Base-by-base conservation (phyloP, 2,329 filamentous ascomycete species). In the Exserohilum turcica region DNA sequence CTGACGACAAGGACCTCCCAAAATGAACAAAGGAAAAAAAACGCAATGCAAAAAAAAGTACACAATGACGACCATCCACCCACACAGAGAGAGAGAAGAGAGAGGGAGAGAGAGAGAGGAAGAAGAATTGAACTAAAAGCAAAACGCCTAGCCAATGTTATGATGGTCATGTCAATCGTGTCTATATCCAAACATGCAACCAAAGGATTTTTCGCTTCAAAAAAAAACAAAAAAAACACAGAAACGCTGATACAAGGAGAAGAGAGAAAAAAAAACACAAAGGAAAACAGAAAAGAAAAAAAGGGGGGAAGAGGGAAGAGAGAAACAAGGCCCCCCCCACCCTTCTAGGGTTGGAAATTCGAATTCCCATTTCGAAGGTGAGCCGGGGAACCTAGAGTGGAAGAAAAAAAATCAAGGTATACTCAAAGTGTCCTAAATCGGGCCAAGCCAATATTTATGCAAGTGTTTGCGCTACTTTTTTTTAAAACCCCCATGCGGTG, bases 181-280 rank as follows among this genome's bases (percentile, higher is more conserved):
- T 53, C 45, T 52, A 47, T 47, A 47, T 40, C 43, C 43, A 52
- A 24, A 47, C 18, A 40, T 45, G 40, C 48, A 37, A 50, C 16
- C 21, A 7, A 24, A 7, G 21, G 28, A n/a, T n/a, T 35, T 36
- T 49, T 49, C 47, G 48, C 48, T 43, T 31, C 15, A 24, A 29
- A n/a, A n/a, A n/a, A n/a, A n/a, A n/a, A n/a, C n/a, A n/a, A n/a
- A n/a, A n/a, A n/a, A n/a, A n/a, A n/a, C n/a, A n/a, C n/a, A 12
- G 31, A 27, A 29, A 29, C 33, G 38, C 46, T 54, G 19, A 6
- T 38, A 40, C 6, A 37, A 43, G 21, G 16, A 15, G n/a, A 35
- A 18, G 33, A 3, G 16, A 40, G 16, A 37, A 31, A 38, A 12
- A 36, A 37, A 6, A 31, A 32, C 12, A 36, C 31, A 6, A 15